Evolutionary conservation across 1,284 basidiomycete genomes (phyloP).

Genomic region (Trametes hirsuta): DNA sequence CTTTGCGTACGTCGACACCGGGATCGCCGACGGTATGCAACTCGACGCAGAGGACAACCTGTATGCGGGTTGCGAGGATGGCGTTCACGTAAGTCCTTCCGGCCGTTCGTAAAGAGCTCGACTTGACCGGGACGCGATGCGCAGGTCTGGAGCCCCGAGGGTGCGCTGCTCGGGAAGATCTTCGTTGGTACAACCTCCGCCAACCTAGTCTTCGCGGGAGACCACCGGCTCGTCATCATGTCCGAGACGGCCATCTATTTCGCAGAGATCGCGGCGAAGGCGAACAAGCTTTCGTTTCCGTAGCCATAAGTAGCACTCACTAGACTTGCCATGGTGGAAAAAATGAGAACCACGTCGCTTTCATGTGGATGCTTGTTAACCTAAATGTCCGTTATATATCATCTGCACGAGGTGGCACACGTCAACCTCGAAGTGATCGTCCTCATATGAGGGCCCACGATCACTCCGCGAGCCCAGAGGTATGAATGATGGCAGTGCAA

Average conservation of each 20-base stretch:
- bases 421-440: too few relatives aligned
- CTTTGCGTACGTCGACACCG: constrained; percentile 72
- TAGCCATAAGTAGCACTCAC: background rate
- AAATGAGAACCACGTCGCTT: too few relatives aligned
- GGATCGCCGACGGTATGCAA: constrained; percentile 64
- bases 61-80: constrained; percentile 72
- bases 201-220: constrained; percentile 71
- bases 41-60: constrained; percentile 68
- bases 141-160: constrained; percentile 66
- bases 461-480: too few relatives aligned
- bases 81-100: constrained; percentile 54
- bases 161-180: constrained; percentile 75
- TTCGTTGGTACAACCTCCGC: constrained; percentile 61
- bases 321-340: background rate
- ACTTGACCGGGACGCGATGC: background rate
- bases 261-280: constrained; percentile 53
- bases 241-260: constrained; percentile 70
- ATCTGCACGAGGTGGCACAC: too few relatives aligned
- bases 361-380: too few relatives aligned
- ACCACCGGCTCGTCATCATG: constrained; percentile 65
- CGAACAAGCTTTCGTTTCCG: constrained; percentile 34
- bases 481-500: too few relatives aligned
- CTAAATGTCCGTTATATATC: too few relatives aligned
- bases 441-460: too few relatives aligned
- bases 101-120: background rate